A percentile compares a stretch with the other conserved stretches of the same genome.
Conservation (phyloP, 495 filamentous ascomycete genomes). For the Chlorociboria aeruginascens region DNA sequence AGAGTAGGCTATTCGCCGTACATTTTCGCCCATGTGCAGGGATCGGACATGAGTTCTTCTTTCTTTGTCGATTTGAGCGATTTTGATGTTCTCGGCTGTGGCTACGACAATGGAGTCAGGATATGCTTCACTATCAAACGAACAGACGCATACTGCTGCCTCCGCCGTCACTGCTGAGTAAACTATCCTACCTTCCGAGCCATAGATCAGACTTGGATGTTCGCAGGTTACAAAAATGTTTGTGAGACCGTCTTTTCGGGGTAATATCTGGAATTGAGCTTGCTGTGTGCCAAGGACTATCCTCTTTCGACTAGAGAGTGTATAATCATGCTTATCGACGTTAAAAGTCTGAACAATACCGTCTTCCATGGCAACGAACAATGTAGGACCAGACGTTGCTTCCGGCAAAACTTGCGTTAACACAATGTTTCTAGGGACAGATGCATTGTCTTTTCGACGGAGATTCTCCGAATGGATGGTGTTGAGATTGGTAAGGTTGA, state of each 20-base stretch:
- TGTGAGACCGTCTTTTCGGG: conserved; percentile 44
- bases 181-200: conserved; percentile 72
- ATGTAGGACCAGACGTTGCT: conserved; percentile 41
- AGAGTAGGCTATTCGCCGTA: conserved; percentile 81
- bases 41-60: conserved; percentile 78
- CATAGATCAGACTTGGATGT: conserved; percentile 86
- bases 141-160: conserved; percentile 64
- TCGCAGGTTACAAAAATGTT: conserved; percentile 93
- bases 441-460: conserved; percentile 40
- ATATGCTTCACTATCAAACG: conserved; percentile 72
- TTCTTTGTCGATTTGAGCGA: conserved; percentile 72
- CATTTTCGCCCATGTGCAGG: conserved; percentile 65
- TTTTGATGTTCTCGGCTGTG: conserved; percentile 62
- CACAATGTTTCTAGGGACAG: conserved; percentile 72
- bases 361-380: conserved; percentile 92
- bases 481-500: conserved; percentile 51
- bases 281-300: conserved; percentile 80
- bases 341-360: conserved; percentile 82
- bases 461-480: conserved; percentile 49
- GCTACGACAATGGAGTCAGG: conserved; percentile 73
- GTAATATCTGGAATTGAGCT: conserved; percentile 66
- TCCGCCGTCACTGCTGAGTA: conserved; percentile 96
- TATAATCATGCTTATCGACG: conserved; percentile 43
- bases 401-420: conserved; percentile 58
- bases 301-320: conserved; percentile 61